Evolutionary conservation across 2,329 filamentous ascomycete species (phyloP).

Genomic region (Ophiostoma australiae): DNA sequence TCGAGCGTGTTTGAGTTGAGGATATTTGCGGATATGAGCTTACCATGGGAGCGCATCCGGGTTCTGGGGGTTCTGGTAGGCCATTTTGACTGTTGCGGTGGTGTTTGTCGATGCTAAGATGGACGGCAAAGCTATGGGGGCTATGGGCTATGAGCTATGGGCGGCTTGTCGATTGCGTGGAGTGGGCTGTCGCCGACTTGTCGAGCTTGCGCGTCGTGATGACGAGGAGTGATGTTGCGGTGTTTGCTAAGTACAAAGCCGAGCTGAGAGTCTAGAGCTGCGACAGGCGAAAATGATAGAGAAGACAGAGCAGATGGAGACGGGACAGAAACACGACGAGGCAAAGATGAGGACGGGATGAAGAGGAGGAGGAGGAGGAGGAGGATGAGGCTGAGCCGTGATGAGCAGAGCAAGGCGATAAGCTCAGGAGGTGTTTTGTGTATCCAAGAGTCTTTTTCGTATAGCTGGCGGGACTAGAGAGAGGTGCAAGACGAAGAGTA

Average conservation of each 20-base stretch:
- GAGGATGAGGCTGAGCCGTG: neutral
- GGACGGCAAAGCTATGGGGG: neutral
- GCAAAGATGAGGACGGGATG: neutral
- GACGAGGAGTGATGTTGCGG: neutral
- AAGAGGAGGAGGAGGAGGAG: too few relatives aligned
- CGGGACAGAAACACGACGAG: neutral
- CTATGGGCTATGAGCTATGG: neutral
- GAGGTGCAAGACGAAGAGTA: neutral
- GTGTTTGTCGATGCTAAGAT: neutral
- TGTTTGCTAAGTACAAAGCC: neutral
- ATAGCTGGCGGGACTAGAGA: neutral
- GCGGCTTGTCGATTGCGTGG: neutral
- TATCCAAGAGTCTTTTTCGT: neutral
- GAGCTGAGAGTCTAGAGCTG: neutral
- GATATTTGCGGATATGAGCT: constrained; percentile 33
- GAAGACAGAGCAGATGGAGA: neutral
- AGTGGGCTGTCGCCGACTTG: neutral
- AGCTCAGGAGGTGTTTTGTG: neutral
- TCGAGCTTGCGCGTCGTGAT: neutral
- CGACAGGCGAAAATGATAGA: neutral
- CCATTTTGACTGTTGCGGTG: constrained; percentile 53
- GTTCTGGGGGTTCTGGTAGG: constrained; percentile 90
- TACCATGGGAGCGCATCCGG: constrained; percentile 91
- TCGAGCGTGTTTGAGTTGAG: neutral
- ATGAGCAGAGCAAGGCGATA: neutral